Conservation (phyloP, 805 yeast species). For the Candida adriatica region DNA sequence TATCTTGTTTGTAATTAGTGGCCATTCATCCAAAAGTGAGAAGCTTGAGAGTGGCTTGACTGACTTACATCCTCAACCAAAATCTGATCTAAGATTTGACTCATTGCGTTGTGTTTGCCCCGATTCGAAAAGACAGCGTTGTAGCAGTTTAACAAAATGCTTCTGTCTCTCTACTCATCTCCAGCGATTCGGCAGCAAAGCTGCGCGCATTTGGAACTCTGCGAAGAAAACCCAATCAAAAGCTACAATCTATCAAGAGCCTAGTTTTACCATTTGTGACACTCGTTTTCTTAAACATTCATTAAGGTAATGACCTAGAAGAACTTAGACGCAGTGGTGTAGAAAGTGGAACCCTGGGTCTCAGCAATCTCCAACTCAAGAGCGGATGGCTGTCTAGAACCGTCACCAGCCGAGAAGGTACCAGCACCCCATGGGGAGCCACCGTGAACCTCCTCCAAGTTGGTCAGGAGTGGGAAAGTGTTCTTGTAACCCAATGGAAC, state of each 20-base stretch:
- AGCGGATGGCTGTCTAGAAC: slow-evolving; percentile 59
- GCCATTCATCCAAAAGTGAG: background rate
- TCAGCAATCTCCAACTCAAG: slow-evolving; percentile 60
- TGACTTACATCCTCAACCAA: slow-evolving; percentile 63
- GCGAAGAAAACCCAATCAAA: no score
- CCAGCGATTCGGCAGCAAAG: no score
- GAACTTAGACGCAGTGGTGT: slow-evolving; percentile 34
- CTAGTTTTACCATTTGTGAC: no score
- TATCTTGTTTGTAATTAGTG: slow-evolving; percentile 28
- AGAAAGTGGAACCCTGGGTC: slow-evolving; percentile 65
- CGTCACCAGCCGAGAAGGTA: slow-evolving; percentile 66
- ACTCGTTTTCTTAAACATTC: no score
- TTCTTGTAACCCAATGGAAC: slow-evolving; percentile 71
- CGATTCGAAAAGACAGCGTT: no score
- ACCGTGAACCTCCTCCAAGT: slow-evolving; percentile 66
- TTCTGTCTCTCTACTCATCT: no score
- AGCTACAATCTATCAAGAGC: no score
- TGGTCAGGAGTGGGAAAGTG: slow-evolving; percentile 47
- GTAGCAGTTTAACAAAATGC: no score
- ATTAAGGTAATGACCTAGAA: no score
- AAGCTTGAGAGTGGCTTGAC: no score
- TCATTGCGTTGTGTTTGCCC: slow-evolving; percentile 14
- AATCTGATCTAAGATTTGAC: slow-evolving; percentile 50
- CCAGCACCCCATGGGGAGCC: slow-evolving; percentile 90
- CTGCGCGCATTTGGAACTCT: no score